Base-by-base conservation (phyloP, 202 grass and related monocot genomes). In the Alloteropsis angusta region DNA sequence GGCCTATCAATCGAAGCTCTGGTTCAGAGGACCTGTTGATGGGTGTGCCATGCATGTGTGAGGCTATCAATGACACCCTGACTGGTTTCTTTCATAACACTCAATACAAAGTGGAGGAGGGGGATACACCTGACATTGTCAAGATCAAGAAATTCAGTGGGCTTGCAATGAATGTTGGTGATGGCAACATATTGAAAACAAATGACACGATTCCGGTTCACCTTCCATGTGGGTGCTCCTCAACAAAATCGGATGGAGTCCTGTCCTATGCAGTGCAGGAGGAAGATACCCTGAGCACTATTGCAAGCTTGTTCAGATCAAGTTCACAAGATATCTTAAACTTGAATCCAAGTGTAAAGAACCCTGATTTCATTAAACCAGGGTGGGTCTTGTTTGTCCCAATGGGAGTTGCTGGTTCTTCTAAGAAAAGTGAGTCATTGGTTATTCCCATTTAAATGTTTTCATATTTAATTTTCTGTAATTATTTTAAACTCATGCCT, bases 341-440 rank as follows among this genome's bases (percentile, higher is more conserved):
- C 26, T 72, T 86, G 79, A 93, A 93, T 74, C 78, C 82, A 0
- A 67, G 36, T 5, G 23, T 87, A 52, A 57, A 0, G 5, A 11
- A 90, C 82, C 85, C 75, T 26, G 5, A 86, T 87, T 90, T 43
- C 35, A 37, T 93, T 23, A 74, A 13, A 16, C 41, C 37, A 57
- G 82, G 83, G 4, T 83, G 79, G 85, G 6, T 84, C 39, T 85
- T 93, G 28, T 90, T 90, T 69, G 35, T 93, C 11, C 91, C 88
- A 0, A 90, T 86, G 82, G 82, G 82, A 65, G 64, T 77, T 72
- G 32, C 55, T 59, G 23, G 8, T 52, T 43, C 81, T 57, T 82
- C 81, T 35, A 82, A 82, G 16, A 84, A 81, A 75, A 79, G 87
- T 77, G 46, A 87, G 84, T 74, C 25, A 57, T 60, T 63, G 18